Percentiles rank a stretch among this genome's conserved stretches.
Conservation (phyloP, 2,329 filamentous ascomycete species). For the Trichoderma asperellum region DNA sequence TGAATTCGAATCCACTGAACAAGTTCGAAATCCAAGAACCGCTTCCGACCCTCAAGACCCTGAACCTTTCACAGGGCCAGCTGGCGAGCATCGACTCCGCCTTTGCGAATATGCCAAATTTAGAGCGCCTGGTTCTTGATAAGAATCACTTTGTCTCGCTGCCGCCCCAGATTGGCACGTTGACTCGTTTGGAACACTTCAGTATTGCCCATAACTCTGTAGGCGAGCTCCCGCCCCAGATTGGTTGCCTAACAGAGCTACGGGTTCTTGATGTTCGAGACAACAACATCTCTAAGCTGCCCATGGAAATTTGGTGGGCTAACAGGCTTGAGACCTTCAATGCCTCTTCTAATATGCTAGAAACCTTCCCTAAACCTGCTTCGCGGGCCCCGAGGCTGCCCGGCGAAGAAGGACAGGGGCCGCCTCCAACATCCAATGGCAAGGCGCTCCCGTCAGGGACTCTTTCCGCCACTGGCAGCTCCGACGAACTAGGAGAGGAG, state of each 20-base stretch:
- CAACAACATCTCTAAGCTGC: constrained; percentile 88
- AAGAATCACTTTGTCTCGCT: constrained; percentile 95
- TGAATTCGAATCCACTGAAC: constrained; percentile 95
- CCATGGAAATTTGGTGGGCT: constrained; percentile 95
- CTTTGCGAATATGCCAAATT: constrained; percentile 82
- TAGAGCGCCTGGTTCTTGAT: constrained; percentile 87
- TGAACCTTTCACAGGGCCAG: constrained; percentile 91
- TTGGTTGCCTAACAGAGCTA: constrained; percentile 84
- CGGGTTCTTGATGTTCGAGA: constrained; percentile 85
- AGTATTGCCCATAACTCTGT: constrained; percentile 93
- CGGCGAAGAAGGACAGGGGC: constrained; percentile 50
- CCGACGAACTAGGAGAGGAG: constrained; percentile 72
- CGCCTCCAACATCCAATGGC: constrained; percentile 44
- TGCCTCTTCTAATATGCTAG: constrained; percentile 90
- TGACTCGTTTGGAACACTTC: constrained; percentile 84
- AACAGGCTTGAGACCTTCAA: constrained; percentile 89
- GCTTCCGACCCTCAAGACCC: constrained; percentile 78
- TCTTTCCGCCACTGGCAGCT: constrained; percentile 67
- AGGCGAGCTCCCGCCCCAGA: constrained; percentile 79
- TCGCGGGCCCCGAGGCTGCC: constrained; percentile 68
- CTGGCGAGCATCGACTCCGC: constrained; percentile 86
- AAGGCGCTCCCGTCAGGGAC: constrained; percentile 48
- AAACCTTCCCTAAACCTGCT: constrained; percentile 85
- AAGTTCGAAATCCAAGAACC: constrained; percentile 82
- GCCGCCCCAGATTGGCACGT: constrained; percentile 80